phyloP scores from a whole-genome alignment of 1,284 basidiomycete genomes.

The Malassezia cuniculi region DNA sequence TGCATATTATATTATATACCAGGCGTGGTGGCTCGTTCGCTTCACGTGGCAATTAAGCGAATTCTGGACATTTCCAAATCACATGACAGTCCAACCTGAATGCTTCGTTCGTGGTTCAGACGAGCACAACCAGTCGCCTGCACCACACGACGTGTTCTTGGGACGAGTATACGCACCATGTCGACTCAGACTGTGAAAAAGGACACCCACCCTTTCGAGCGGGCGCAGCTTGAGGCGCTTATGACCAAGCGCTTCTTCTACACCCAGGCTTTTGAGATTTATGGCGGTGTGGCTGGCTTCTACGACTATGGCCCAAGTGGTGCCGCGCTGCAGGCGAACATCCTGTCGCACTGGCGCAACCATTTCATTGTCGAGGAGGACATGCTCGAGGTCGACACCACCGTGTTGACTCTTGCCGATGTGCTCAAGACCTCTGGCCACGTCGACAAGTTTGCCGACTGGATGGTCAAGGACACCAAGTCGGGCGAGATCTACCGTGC shows the following conservation, averaged over 20 bases:
- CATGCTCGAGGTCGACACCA: constrained; percentile 98
- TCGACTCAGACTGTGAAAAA: constrained; percentile 34
- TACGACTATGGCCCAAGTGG: constrained; percentile 62
- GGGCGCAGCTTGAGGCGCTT: constrained; percentile 68
- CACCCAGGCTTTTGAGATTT: constrained; percentile 95
- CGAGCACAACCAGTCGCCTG: too few species aligned
- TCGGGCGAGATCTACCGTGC: constrained; percentile 93
- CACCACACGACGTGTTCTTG: too few species aligned
- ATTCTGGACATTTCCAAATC: too few species aligned
- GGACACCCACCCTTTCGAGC: constrained; percentile 72
- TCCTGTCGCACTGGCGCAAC: constrained; percentile 88
- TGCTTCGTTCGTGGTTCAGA: not conserved
- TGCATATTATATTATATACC: too few species aligned
- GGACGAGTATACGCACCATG: too few species aligned
- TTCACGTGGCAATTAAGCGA: too few species aligned
- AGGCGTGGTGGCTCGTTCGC: too few species aligned
- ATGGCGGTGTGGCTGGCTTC: constrained; percentile 90
- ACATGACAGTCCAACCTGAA: too few species aligned
- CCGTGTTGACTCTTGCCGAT: constrained; percentile 85
- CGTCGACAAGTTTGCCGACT: constrained; percentile 94
- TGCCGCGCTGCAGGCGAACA: constrained; percentile 88
- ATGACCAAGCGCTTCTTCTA: constrained; percentile 92
- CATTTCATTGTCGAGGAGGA: constrained; percentile 98
- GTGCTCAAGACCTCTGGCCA: constrained; percentile 97
- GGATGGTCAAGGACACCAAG: constrained; percentile 94